Base-by-base conservation (phyloP, 2,329 filamentous ascomycete genomes). In the Calonectria honghensis region DNA sequence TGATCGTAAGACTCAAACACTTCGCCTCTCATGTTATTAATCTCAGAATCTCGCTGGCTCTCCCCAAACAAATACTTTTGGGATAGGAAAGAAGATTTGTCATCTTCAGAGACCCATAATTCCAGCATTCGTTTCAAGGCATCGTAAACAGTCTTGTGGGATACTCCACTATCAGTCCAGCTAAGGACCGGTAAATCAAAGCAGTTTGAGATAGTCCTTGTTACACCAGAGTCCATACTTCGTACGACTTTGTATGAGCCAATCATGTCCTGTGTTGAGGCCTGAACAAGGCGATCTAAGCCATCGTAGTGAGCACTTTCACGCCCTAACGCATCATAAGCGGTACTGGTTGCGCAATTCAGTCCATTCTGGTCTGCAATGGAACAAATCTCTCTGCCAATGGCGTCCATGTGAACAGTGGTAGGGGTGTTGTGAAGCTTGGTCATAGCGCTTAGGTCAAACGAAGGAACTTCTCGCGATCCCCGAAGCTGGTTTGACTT, bases 71-170 rank as follows among this genome's bases (percentile, higher is more conserved):
- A 4, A 4, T 48, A 18, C n/a, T 48, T 48, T 48, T 48, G 41
- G 41, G 41, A 48, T 48, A 48, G 10, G 20, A 48, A n/a, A n/a
- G n/a, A 48, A 48, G 41, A 4, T 13, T 48, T 48, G 41, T 18
- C 41, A n/a, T 48, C 41, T 13, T 18, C 20, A 48, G 41, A 48
- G 41, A 48, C 41, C 41, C 41, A 48, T 48, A 48, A 13, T 48
- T 48, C 41, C 16, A 48, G 16, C 41, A 48, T 18, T 48, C 41
- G 41, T n/a, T 48, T 48, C 41, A 48, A 48, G 41, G 41, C 41
- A 48, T 48, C 41, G n/a, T 48, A 48, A 48, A 48, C 41, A n/a
- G 41, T 48, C 41, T 48, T 48, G 41, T 48, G 41, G 18, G 41
- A 3, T 48, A 9, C 41, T n/a, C 2, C 41, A 48, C n/a, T 48